phyloP scores from a whole-genome alignment of 2,329 filamentous ascomycete species.

The Thelonectria discophora region DNA sequence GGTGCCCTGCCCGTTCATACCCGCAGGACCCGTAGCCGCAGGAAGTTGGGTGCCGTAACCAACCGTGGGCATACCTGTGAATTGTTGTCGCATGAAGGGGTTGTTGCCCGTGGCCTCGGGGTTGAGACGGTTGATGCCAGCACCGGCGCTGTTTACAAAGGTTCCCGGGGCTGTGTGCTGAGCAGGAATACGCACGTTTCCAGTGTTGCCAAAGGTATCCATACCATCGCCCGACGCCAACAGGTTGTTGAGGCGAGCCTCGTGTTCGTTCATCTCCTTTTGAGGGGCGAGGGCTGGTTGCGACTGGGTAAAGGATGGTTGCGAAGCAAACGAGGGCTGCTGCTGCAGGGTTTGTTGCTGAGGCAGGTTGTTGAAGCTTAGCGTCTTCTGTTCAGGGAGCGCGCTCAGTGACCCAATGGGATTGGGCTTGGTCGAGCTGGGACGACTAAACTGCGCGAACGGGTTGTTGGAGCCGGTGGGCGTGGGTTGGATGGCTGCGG shows the following conservation, averaged over 20 bases:
- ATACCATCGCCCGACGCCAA: constrained; percentile 89
- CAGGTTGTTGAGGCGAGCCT: constrained; percentile 84
- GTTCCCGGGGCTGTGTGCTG: constrained; percentile 97
- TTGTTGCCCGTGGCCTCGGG: constrained; percentile 82
- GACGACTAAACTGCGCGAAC: constrained; percentile 80
- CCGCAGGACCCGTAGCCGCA: constrained; percentile 65
- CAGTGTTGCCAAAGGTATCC: constrained; percentile 98
- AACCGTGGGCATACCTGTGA: constrained; percentile 76
- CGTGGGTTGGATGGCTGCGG: constrained; percentile 76
- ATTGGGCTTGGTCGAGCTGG: constrained; percentile 60
- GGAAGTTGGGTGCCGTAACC: constrained; percentile 63
- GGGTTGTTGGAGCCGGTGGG: constrained; percentile 98
- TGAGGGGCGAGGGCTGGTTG: constrained; percentile 53
- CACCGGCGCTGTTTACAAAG: constrained; percentile 94
- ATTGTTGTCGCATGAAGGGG: constrained; percentile 86
- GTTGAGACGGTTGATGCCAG: constrained; percentile 76
- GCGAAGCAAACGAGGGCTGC: constrained; percentile 53
- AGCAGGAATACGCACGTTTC: constrained; percentile 91
- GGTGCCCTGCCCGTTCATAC: constrained; percentile 60
- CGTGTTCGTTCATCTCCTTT: constrained; percentile 68
- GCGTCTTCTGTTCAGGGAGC: constrained; percentile 84
- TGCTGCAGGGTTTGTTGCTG: constrained; percentile 54
- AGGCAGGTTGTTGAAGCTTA: constrained; percentile 64
- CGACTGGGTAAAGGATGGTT: constrained; percentile 44
- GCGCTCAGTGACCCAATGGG: constrained; percentile 76